Percentiles rank a stretch among this genome's conserved stretches.
Evolutionary conservation across 164 flowering plant genomes (phyloP).

Genomic region (Piper betle): DNA sequence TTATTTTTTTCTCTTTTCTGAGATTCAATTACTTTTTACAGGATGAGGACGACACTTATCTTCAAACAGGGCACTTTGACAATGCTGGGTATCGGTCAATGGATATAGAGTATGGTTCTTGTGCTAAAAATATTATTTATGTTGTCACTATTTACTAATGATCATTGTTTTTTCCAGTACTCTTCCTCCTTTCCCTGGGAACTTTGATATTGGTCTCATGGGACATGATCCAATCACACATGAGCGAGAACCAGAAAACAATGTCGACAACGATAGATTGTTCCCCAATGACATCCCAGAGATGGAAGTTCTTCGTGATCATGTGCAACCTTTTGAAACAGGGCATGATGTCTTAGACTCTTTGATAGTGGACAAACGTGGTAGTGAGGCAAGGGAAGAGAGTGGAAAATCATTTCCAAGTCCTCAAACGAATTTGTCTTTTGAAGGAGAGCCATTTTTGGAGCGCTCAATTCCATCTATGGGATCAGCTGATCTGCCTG

Average conservation of each 20-base stretch:
- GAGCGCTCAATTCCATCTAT: conserved; percentile 7
- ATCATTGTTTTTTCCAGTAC: conserved; percentile 11
- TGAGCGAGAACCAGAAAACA: conserved; percentile 8
- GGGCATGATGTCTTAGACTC: conserved; percentile 7
- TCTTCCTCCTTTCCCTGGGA: conserved; percentile 9
- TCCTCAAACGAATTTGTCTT: conserved; percentile 15
- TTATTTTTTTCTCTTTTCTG: background rate
- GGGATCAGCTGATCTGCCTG: conserved; percentile 12
- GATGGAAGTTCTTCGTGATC: conserved; percentile 52
- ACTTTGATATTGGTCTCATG: conserved; percentile 6
- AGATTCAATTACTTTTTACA: conserved; percentile 10
- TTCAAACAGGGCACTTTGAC: conserved; percentile 12
- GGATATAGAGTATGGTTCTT: conserved; percentile 40
- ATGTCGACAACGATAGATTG: conserved; percentile 9
- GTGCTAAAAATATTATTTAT: background rate
- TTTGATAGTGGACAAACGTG: conserved; percentile 5
- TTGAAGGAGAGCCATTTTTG: conserved; percentile 23
- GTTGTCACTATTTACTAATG: background rate
- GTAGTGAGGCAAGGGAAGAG: conserved; percentile 17
- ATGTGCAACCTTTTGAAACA: conserved; percentile 15
- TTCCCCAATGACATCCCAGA: conserved; percentile 26
- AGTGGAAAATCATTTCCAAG: conserved; percentile 30
- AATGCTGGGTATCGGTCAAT: conserved; percentile 13
- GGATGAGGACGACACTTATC: conserved; percentile 28
- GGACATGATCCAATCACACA: conserved; percentile 23